Conservation (phyloP, 208 protist genomes). For the Willaertia magna region DNA sequence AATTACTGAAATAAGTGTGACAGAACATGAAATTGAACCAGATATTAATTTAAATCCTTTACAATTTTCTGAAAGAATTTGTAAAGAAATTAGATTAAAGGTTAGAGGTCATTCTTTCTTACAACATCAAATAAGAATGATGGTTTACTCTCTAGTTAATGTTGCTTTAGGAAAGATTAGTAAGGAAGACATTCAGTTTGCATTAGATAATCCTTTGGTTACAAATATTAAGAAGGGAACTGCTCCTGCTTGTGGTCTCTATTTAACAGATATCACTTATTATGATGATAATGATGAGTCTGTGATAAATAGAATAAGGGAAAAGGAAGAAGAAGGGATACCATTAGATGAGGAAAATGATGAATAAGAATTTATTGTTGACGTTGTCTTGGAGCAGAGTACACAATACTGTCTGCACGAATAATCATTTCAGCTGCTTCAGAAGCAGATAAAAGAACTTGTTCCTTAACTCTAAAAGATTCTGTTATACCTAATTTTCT, state of each 20-base stretch:
- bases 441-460: constrained; percentile 83
- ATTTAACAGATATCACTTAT: not conserved
- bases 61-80: not conserved
- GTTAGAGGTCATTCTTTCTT: not conserved
- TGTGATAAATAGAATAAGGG: too few relatives aligned
- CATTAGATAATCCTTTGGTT: not conserved
- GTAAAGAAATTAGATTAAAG: not conserved
- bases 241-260: not conserved
- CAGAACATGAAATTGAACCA: not conserved
- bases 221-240: not conserved
- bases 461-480: constrained; percentile 90
- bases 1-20: not conserved
- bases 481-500: constrained; percentile 88
- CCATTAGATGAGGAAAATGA: not conserved
- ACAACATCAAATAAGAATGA: not conserved
- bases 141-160: not conserved
- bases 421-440: constrained; percentile 99
- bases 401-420: constrained; percentile 95
- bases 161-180: not conserved
- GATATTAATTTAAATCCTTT: not conserved
- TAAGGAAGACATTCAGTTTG: not conserved
- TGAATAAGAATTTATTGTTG: constrained; percentile 8
- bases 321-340: too few relatives aligned
- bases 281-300: not conserved
- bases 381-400: constrained; percentile 73